Conservation (phyloP, 2,329 filamentous ascomycete genomes). For the Akanthomyces uredinophilus region DNA sequence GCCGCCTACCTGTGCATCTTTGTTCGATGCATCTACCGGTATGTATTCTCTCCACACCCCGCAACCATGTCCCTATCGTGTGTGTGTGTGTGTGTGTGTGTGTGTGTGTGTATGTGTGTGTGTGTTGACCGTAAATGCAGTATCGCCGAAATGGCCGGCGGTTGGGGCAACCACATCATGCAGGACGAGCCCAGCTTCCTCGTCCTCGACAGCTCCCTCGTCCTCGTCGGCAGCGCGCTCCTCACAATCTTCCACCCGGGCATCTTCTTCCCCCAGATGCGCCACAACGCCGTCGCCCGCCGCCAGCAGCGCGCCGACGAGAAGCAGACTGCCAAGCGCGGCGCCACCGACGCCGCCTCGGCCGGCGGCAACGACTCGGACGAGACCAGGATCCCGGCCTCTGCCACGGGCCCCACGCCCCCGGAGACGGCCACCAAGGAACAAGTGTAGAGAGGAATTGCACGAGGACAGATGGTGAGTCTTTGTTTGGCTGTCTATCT, state of each 20-base stretch:
- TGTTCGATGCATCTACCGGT: constrained; percentile 52
- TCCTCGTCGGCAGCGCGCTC: constrained; percentile 44
- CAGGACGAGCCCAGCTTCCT: constrained; percentile 56
- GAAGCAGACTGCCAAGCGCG: constrained; percentile 7
- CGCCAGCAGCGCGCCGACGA: constrained; percentile 7
- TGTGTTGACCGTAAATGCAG: constrained; percentile 26
- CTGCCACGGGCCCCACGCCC: neutral
- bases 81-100: too few relatives aligned
- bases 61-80: neutral
- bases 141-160: constrained; percentile 58
- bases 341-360: neutral
- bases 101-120: too few relatives aligned
- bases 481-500: neutral
- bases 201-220: constrained; percentile 48
- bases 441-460: constrained; percentile 12
- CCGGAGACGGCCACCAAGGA: constrained; percentile 26
- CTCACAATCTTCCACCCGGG: constrained; percentile 51
- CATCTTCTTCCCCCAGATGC: constrained; percentile 51
- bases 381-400: constrained; percentile 17
- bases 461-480: too few relatives aligned
- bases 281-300: constrained; percentile 8
- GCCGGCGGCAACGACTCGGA: constrained; percentile 11
- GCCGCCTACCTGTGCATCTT: constrained; percentile 43
- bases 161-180: constrained; percentile 61
- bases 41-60: constrained; percentile 20